Evolutionary conservation across 805 yeast species (phyloP).

Genomic region (Candida bentonensis): DNA sequence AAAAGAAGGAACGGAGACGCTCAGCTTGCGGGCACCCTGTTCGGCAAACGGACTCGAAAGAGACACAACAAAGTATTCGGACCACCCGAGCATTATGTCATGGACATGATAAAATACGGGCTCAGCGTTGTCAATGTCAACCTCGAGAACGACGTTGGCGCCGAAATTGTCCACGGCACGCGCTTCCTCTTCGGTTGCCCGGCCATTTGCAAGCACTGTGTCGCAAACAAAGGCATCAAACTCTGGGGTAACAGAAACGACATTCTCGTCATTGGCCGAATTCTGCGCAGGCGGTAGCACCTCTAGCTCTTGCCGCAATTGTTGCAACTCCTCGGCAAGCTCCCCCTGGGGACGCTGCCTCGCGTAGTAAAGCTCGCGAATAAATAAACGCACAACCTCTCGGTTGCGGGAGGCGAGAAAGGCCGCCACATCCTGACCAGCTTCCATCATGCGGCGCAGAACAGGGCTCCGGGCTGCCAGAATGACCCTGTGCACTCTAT

Average conservation of each 20-base stretch:
- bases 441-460: slow-evolving; percentile 13
- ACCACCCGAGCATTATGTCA: slow-evolving; percentile 42
- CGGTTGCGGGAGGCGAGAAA: background rate
- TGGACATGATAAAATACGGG: slow-evolving; percentile 45
- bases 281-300: slow-evolving; percentile 12
- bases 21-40: slow-evolving; percentile 7
- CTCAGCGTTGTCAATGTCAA: slow-evolving; percentile 13
- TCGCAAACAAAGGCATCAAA: slow-evolving; percentile 23
- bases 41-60: slow-evolving; percentile 38
- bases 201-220: slow-evolving; percentile 3
- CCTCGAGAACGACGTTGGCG: slow-evolving; percentile 6
- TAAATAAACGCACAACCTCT: slow-evolving; percentile 7
- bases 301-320: too few species aligned
- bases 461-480: slow-evolving; percentile 18
- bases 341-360: too few species aligned
- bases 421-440: background rate
- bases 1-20: slow-evolving; percentile 11
- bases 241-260: slow-evolving; percentile 25
- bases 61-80: slow-evolving; percentile 53
- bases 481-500: slow-evolving; percentile 16
- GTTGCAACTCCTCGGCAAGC: too few species aligned
- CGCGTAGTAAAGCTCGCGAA: slow-evolving; percentile 15
- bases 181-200: background rate
- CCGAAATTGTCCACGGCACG: background rate
- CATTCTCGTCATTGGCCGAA: slow-evolving; percentile 16